Evolutionary conservation across 2,329 filamentous ascomycete genomes (phyloP), one percentile per base, ranked within the genome.

Genomic region (Colletotrichum tofieldiae): DNA sequence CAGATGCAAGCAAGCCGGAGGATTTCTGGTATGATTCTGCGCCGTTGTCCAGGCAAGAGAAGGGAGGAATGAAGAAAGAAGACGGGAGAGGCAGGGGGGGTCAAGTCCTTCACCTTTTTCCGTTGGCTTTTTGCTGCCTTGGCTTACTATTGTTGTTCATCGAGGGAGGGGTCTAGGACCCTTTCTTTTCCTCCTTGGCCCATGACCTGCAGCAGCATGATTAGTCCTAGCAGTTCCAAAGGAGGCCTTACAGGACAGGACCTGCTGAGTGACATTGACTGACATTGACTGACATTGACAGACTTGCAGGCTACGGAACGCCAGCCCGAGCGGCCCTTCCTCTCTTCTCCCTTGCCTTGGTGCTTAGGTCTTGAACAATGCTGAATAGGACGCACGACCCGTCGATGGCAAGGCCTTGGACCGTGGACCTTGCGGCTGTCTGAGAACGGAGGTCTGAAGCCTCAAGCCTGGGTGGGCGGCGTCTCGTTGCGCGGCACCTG

Each of bases 231-330:
- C 35, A 39, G 52, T 23, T 35, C 18, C 29, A n/a, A 35, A 8
- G 9, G 18, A n/a, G 29, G 14, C 18, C 18, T 23, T 23, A 14
- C 54, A 18, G 11, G 35, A n/a, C 52, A 39, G 11, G 35, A n/a
- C 52, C 26, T 23, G n/a, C 20, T 7, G 8, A 1, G 11, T 32
- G 29, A 16, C 49, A 29, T 32, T 29, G 49, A 52, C 51, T 32
- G 51, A 32, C 49, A 29, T 52, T 52, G 49, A 52, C 49, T 23
- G 23, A 32, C 49, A 29, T 52, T 52, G 49, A 52, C 49, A 12
- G 23, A 16, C 26, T 32, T 52, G 51, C 51, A 52, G 49, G 23
- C 49, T 52, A 49, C 47, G 47, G 47, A 14, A 49, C 47, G 47
- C 47, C 47, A 49, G 47, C 9, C 47, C 47, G 47, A 23, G 47